phyloP scores from a whole-genome alignment of 768 basidiomycete species.

The Nidula microcarpa region DNA sequence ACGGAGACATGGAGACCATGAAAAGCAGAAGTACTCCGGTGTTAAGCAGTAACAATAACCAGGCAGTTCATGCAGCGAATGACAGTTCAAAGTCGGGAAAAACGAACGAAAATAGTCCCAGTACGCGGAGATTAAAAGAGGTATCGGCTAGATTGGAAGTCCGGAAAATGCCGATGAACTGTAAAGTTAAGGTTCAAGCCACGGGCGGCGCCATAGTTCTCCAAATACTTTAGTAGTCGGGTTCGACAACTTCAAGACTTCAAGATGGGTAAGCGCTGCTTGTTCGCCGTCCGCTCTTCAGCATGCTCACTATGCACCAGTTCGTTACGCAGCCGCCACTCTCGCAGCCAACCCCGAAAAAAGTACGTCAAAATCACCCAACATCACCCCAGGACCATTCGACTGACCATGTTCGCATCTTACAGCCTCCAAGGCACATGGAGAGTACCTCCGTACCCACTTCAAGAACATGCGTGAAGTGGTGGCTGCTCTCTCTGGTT shows the following conservation, averaged over 20 bases:
- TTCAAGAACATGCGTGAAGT: conserved; percentile 99
- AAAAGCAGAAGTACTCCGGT: too few species aligned
- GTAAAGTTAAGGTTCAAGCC: conserved; percentile 44
- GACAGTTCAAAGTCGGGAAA: too few species aligned
- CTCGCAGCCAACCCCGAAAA: conserved; percentile 93
- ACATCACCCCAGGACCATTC: background rate
- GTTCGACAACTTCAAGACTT: conserved; percentile 50
- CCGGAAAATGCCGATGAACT: conserved; percentile 16
- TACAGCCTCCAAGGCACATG: conserved; percentile 85
- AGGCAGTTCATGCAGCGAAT: too few species aligned
- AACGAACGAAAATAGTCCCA: too few species aligned
- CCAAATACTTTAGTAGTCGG: conserved; percentile 24
- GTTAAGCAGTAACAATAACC: too few species aligned
- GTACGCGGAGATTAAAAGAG: too few species aligned
- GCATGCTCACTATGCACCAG: conserved; percentile 37
- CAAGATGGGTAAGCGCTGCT: conserved; percentile 61
- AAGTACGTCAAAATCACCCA: conserved; percentile 50
- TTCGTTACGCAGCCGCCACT: conserved; percentile 91
- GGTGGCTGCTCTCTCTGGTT: conserved; percentile 88
- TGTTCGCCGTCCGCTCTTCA: conserved; percentile 7
- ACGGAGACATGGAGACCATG: too few species aligned
- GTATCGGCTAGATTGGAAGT: too few species aligned
- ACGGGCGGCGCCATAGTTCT: conserved; percentile 17
- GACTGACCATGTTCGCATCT: conserved; percentile 12
- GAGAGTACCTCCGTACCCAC: conserved; percentile 97